A percentile compares a stretch with the other conserved stretches of the same genome.
Conservation (phyloP, 1,139 yeast genomes). For the Keqinozyma sinolaborantium region DNA sequence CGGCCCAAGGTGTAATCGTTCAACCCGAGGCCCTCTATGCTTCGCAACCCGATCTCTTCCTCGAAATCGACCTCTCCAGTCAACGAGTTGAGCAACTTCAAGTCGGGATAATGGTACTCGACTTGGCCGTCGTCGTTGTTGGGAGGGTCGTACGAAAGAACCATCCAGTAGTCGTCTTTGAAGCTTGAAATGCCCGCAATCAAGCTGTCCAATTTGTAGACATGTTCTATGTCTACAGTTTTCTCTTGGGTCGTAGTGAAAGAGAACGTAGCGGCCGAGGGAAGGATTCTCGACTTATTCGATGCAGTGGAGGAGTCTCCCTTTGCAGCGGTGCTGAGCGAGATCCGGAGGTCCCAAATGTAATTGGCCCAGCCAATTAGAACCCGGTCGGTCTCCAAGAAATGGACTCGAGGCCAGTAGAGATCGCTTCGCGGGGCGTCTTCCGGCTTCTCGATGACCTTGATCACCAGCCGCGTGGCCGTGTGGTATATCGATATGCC, state of each 20-base stretch:
- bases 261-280: conserved; percentile 67
- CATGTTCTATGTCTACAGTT: conserved; percentile 54
- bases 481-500: conserved; percentile 67
- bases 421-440: conserved; percentile 72
- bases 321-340: conserved; percentile 15
- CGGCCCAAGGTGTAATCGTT: conserved; percentile 75
- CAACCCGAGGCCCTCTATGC: conserved; percentile 59
- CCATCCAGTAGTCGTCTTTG: conserved; percentile 60
- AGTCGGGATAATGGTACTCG: conserved; percentile 53
- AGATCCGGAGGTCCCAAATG: conserved; percentile 68
- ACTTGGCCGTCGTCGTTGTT: conserved; percentile 25
- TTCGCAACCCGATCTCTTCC: conserved; percentile 71
- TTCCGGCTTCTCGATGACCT: conserved; percentile 54
- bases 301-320: conserved; percentile 12
- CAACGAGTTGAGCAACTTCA: conserved; percentile 60
- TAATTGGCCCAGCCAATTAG: conserved; percentile 82
- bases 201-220: conserved; percentile 52
- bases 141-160: conserved; percentile 55
- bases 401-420: conserved; percentile 76
- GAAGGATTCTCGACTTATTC: conserved; percentile 35
- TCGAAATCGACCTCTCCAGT: conserved; percentile 78
- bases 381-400: conserved; percentile 65
- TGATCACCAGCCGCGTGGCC: conserved; percentile 39
- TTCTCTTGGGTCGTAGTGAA: conserved; percentile 56
- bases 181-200: conserved; percentile 79